These are phyloP conservation scores for Suhomyces pyralidae DNA, from an alignment of 805 yeast genomes.

Conservation along the genomic window DNA sequence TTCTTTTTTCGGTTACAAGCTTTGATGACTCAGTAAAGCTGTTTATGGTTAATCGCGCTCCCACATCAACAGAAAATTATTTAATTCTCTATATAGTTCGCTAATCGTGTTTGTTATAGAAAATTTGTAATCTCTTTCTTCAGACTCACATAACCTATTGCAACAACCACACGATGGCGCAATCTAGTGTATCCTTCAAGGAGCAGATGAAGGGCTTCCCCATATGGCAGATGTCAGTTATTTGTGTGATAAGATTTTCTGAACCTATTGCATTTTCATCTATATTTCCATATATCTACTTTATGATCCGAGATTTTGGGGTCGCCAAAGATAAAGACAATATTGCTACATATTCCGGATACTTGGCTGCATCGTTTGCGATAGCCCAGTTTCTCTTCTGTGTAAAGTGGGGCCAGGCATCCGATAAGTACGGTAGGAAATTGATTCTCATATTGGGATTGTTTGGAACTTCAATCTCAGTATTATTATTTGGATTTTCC, in stretches of 20 bases:
- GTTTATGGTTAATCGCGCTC: background rate
- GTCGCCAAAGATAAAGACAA: slow-evolving; percentile 47
- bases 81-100: background rate
- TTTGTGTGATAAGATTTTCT: slow-evolving; percentile 47
- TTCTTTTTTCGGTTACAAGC: background rate
- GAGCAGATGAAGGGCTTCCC: slow-evolving; percentile 60
- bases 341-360: slow-evolving; percentile 60
- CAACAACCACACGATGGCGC: slow-evolving; percentile 1
- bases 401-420: slow-evolving; percentile 57
- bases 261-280: slow-evolving; percentile 67
- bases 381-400: slow-evolving; percentile 56
- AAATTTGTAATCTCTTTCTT: background rate
- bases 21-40: background rate
- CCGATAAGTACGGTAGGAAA: slow-evolving; percentile 58
- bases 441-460: slow-evolving; percentile 51
- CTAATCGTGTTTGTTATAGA: background rate
- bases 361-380: slow-evolving; percentile 58
- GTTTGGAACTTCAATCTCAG: slow-evolving; percentile 47
- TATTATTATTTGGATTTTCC: slow-evolving; percentile 53
- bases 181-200: slow-evolving; percentile 16
- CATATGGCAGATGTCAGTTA: slow-evolving; percentile 42
- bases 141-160: background rate
- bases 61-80: background rate
- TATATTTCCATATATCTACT: slow-evolving; percentile 60
- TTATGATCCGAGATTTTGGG: slow-evolving; percentile 58